Conservation (phyloP, 1,284 basidiomycete species). For the Ustilago trichophora region DNA sequence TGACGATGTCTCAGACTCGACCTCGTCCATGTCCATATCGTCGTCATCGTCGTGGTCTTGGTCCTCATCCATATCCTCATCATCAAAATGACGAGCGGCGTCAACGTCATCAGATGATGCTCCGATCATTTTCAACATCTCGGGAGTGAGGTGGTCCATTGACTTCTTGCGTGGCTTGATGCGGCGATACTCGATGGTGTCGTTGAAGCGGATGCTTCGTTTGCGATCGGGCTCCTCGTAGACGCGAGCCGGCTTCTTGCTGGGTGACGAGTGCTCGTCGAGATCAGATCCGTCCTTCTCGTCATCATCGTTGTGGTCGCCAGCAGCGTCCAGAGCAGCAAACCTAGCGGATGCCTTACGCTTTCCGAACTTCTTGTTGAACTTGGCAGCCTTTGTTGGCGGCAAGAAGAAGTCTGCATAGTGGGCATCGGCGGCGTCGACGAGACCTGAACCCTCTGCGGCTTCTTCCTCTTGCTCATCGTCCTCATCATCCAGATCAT, state of each 20-base stretch:
- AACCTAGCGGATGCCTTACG: slow-evolving; percentile 37
- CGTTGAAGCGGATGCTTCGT: slow-evolving; percentile 75
- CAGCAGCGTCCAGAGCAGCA: slow-evolving; percentile 28
- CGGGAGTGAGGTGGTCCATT: no score
- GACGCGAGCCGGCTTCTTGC: slow-evolving; percentile 59
- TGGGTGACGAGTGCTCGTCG: slow-evolving; percentile 7
- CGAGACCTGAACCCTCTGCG: slow-evolving; percentile 19
- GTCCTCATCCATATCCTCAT: slow-evolving; percentile 26
- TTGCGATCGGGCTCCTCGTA: slow-evolving; percentile 43
- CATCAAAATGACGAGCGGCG: slow-evolving; percentile 19
- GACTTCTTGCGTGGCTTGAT: slow-evolving; percentile 55
- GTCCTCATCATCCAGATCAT: slow-evolving; percentile 32
- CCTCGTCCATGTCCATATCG: slow-evolving; percentile 48
- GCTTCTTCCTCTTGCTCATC: slow-evolving; percentile 48
- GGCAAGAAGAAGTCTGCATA: slow-evolving; percentile 73
- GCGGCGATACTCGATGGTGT: slow-evolving; percentile 80
- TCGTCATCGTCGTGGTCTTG: slow-evolving; percentile 19
- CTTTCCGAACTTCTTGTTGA: slow-evolving; percentile 47
- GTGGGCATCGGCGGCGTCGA: slow-evolving; percentile 64
- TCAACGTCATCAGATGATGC: slow-evolving; percentile 19
- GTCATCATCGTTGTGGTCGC: no score
- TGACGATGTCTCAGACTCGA: slow-evolving; percentile 38
- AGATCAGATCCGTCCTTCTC: slow-evolving; percentile 14
- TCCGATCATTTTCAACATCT: slow-evolving; percentile 34
- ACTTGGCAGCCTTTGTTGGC: slow-evolving; percentile 37